Base-by-base conservation (phyloP, 1,284 basidiomycete genomes). In the Golubevia pallescens region DNA sequence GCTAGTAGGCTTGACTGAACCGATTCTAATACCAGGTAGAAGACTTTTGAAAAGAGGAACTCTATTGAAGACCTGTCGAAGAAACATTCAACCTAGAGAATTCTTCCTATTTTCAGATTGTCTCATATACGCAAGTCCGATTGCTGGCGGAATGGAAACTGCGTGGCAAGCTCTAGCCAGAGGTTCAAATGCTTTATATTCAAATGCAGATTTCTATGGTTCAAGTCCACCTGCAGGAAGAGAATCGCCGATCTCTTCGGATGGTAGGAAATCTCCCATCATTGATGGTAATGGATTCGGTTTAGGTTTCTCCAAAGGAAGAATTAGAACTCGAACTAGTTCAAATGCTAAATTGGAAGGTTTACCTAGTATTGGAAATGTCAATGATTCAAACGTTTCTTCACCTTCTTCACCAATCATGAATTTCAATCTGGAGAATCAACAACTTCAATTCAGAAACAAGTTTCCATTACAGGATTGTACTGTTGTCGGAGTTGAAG, bases 31-130 rank as follows among this genome's bases (percentile, higher is more conserved):
- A 4, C 82, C 82, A 1, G 82, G 81, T 16, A 75, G 82, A 6
- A 65, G 69, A 3, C 70, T 85, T 54, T 67, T 85, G 58, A 70
- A 68, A 62, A 68, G 75, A 3, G 82, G 76, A 42, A 73, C 80
- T 3, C 72, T 85, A 34, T 75, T 75, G 57, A 85, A 85, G 69
- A 74, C 82, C 4, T 76, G 79, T 60, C 76, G 82, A 61, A 73
- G 75, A 64, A 73, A 81, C 67, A 72, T 85, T 51, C 82, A 84
- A 65, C 77, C 75, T 24, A 74, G 81, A 48, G 74, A 77, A 48
- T 79, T 84, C 56, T 81, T 81, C 68, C 75, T 85, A 21, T 85
- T 85, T 60, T 77, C 77, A 58, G 82, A 85, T 64, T 84, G 79
- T 56, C 59, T 85, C 55, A 66, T 85, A 10, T 79, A 84, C 20